These are phyloP conservation scores for Metrosideros polymorpha DNA, from an alignment of 441 rosid genomes.

Conservation along the genomic window DNA sequence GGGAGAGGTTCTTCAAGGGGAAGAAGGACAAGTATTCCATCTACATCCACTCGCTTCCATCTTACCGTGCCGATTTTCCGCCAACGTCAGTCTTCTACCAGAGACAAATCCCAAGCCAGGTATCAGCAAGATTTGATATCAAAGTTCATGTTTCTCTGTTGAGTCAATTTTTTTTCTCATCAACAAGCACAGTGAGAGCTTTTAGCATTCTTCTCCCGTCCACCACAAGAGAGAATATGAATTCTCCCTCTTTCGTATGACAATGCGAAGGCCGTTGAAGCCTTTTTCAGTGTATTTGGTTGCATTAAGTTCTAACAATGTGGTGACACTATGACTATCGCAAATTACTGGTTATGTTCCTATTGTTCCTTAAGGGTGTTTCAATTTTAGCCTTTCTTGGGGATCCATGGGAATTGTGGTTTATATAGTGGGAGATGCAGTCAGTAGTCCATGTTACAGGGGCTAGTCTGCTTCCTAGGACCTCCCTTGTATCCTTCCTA, in stretches of 20 bases:
- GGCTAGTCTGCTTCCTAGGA: background rate
- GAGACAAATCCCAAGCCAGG: conserved; percentile 92
- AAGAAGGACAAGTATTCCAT: conserved; percentile 40
- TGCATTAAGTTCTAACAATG: background rate
- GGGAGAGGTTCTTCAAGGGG: conserved; percentile 69
- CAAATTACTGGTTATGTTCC: background rate
- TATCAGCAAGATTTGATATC: conserved; percentile 11
- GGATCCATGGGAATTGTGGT: background rate
- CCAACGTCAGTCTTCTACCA: conserved; percentile 51
- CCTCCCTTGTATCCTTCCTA: background rate
- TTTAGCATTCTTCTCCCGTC: background rate
- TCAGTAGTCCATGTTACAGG: background rate
- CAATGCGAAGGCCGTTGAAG: background rate
- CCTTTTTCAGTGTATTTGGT: background rate
- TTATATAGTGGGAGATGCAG: background rate
- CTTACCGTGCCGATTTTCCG: conserved; percentile 33
- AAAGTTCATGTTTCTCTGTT: background rate
- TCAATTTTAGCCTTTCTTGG: background rate
- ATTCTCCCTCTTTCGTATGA: background rate
- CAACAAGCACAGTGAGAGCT: background rate
- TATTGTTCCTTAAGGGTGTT: background rate
- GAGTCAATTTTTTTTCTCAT: background rate
- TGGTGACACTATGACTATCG: background rate
- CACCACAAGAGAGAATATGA: background rate
- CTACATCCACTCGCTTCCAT: conserved; percentile 58